Conservation (phyloP, 345 rosid species). For the Euphorbia pulcherrima region DNA sequence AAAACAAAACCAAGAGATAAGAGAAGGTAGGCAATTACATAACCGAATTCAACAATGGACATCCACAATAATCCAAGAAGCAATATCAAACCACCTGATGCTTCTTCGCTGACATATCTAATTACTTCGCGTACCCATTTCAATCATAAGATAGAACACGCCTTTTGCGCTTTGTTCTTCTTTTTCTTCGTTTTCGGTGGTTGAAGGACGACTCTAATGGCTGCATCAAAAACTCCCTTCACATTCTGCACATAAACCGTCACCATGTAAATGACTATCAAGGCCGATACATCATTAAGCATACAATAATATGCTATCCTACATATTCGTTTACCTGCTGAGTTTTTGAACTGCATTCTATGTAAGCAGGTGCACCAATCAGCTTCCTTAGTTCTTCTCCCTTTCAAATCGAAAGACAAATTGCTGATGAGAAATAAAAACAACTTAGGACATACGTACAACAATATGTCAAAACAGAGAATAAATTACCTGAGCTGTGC, state of each 20-base stretch:
- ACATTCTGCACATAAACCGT: conserved; percentile 50
- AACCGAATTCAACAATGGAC: conserved; percentile 25
- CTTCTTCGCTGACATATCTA: conserved; percentile 30
- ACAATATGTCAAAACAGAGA: not conserved
- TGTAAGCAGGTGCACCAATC: conserved; percentile 78
- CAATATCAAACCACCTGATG: conserved; percentile 33
- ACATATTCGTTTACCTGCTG: conserved; percentile 54
- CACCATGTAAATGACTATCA: not conserved
- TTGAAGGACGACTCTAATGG: conserved; percentile 83
- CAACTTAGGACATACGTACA: not conserved
- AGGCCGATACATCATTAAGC: not conserved
- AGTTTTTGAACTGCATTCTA: conserved; percentile 91
- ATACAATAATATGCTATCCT: not conserved
- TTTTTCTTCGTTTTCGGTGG: conserved; percentile 84
- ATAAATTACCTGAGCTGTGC: conserved; percentile 25
- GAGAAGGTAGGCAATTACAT: conserved; percentile 19
- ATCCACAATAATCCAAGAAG: conserved; percentile 31
- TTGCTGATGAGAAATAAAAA: not conserved
- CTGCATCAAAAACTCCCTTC: conserved; percentile 79
- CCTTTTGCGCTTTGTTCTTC: conserved; percentile 69
- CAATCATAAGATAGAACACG: conserved; percentile 67
- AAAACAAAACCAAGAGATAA: conserved; percentile 25
- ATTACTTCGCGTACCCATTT: conserved; percentile 22
- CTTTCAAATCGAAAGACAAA: conserved; percentile 29
- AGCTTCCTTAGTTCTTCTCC: conserved; percentile 92